These are phyloP conservation scores for Aspergillus terreus DNA, from an alignment of 2,329 filamentous ascomycete species.

Conservation along the genomic window DNA sequence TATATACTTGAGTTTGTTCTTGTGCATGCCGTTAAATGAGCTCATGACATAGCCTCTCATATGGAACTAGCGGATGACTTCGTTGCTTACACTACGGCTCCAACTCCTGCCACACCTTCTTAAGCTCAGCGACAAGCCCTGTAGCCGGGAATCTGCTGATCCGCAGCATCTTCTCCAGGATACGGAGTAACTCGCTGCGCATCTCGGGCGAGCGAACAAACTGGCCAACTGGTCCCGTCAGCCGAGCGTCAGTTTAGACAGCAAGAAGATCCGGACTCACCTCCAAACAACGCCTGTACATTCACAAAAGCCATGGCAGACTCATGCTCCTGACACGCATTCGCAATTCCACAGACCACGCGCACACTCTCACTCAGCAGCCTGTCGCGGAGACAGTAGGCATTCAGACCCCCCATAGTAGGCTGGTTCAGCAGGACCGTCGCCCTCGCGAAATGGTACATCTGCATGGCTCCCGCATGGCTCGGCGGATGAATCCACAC, in stretches of 20 bases:
- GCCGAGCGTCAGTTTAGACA: background rate
- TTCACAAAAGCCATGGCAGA: constrained; percentile 18
- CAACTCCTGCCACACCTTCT: constrained; percentile 19
- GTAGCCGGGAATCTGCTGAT: constrained; percentile 14
- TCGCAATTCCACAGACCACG: constrained; percentile 10
- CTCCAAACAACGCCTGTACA: constrained; percentile 19
- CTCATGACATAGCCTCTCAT: too few species aligned
- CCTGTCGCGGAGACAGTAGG: constrained; percentile 30
- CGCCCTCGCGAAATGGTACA: constrained; percentile 50
- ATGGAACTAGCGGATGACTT: too few species aligned
- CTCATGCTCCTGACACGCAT: constrained; percentile 15
- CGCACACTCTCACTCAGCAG: constrained; percentile 14
- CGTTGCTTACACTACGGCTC: background rate
- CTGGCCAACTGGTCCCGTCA: constrained; percentile 10
- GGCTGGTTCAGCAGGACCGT: constrained; percentile 52
- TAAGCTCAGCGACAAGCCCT: constrained; percentile 10
- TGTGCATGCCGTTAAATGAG: too few species aligned
- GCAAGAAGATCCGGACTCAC: constrained; percentile 1
- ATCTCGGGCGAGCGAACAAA: constrained; percentile 12
- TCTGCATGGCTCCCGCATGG: constrained; percentile 48
- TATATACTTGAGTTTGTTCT: background rate
- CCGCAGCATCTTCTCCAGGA: constrained; percentile 11
- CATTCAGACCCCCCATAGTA: constrained; percentile 45
- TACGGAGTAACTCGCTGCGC: constrained; percentile 9
- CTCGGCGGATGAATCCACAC: constrained; percentile 50